Percentiles rank a stretch among this genome's conserved stretches.
These are phyloP conservation scores for Capronia epimyces DNA, from an alignment of 2,329 filamentous ascomycete species.

Conservation along the genomic window DNA sequence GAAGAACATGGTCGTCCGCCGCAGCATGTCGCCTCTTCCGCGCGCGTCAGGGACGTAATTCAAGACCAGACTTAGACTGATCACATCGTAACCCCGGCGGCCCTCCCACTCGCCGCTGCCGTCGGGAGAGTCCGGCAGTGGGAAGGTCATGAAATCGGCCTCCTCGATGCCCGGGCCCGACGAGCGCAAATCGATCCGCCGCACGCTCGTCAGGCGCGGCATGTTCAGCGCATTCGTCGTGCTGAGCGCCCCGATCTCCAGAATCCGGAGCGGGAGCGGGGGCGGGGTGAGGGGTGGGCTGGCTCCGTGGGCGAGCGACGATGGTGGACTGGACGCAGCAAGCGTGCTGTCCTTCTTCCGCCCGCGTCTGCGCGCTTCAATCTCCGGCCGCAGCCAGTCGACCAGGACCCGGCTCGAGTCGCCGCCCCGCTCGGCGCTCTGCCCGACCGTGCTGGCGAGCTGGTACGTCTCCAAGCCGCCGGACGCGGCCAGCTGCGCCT, in stretches of 20 bases:
- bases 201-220: constrained; percentile 19
- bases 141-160: constrained; percentile 90
- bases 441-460: constrained; percentile 57
- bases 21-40: constrained; percentile 77
- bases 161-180: constrained; percentile 70
- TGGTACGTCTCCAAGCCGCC: constrained; percentile 59
- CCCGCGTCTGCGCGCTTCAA: neutral
- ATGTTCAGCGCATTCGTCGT: constrained; percentile 76
- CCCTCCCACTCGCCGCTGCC: constrained; percentile 30
- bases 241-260: constrained; percentile 86
- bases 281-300: too few species aligned
- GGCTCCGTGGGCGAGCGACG: neutral
- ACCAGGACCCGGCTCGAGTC: constrained; percentile 57
- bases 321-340: neutral
- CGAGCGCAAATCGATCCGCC: constrained; percentile 82
- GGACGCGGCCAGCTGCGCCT: constrained; percentile 48
- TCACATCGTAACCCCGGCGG: constrained; percentile 71
- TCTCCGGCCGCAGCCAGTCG: constrained; percentile 47
- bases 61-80: constrained; percentile 85
- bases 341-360: neutral
- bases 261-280: constrained; percentile 52
- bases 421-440: constrained; percentile 56
- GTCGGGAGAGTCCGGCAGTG: constrained; percentile 54
- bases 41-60: constrained; percentile 83
- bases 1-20: constrained; percentile 67